Conservation (phyloP, 768 basidiomycete species). For the Mycena epipterygia region DNA sequence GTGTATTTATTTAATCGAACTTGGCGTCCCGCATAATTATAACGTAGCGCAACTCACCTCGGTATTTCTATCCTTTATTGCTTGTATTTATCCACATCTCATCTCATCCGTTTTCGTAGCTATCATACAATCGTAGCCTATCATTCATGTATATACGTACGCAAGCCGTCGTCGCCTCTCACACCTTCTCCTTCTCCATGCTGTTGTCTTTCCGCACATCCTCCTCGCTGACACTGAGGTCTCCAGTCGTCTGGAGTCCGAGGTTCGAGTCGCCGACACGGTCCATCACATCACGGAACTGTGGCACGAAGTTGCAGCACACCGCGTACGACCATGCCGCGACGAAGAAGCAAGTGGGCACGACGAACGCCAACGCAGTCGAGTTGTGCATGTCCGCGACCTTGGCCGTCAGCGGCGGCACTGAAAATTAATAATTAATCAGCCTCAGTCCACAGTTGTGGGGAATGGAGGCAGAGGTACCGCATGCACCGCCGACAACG, state of each 20-base stretch:
- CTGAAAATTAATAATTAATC: no score
- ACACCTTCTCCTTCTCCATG: background rate
- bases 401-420: slow-evolving; percentile 48
- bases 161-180: no score
- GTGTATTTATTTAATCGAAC: no score
- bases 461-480: slow-evolving; percentile 28
- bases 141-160: background rate
- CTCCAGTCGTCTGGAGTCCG: background rate
- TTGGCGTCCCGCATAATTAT: no score
- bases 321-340: slow-evolving; percentile 45
- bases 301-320: slow-evolving; percentile 48
- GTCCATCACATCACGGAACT: slow-evolving; percentile 45
- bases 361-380: slow-evolving; percentile 51
- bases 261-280: slow-evolving; percentile 35
- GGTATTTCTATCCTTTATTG: no score
- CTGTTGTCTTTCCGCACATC: background rate
- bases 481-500: slow-evolving; percentile 49
- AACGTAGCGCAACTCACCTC: no score
- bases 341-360: slow-evolving; percentile 48
- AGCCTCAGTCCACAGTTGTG: background rate
- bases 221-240: background rate
- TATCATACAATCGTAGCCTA: background rate
- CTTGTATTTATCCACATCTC: no score
- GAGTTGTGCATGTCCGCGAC: slow-evolving; percentile 48
- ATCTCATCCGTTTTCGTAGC: background rate